Conservation (phyloP, 2,329 filamentous ascomycete genomes). For the Bipolaris bicolor region DNA sequence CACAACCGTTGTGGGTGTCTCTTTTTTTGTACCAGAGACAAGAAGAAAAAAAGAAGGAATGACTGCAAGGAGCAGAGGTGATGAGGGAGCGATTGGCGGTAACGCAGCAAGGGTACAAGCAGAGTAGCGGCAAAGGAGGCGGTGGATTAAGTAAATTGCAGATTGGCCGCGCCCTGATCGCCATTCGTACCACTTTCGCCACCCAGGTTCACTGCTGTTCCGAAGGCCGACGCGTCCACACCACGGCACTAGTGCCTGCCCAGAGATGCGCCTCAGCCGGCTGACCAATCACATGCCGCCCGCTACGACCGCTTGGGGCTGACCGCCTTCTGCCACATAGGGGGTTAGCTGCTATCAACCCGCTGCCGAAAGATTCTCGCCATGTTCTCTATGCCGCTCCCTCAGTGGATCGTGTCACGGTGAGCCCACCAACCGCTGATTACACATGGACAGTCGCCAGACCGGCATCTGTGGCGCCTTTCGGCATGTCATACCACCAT, state of each 20-base stretch:
- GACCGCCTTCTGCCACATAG: slow-evolving; percentile 30
- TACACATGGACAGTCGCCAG: slow-evolving; percentile 8
- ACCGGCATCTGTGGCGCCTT: neutral
- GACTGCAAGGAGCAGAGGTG: slow-evolving; percentile 23
- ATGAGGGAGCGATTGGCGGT: slow-evolving; percentile 15
- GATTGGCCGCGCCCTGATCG: slow-evolving; percentile 33
- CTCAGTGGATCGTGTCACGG: slow-evolving; percentile 28
- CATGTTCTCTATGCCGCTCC: slow-evolving; percentile 4
- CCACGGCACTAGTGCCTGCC: slow-evolving; percentile 23
- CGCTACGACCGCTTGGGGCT: slow-evolving; percentile 17
- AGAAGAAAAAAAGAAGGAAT: slow-evolving; percentile 6
- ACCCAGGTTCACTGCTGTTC: slow-evolving; percentile 29
- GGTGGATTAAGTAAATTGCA: slow-evolving; percentile 33
- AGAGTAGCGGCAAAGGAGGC: slow-evolving; percentile 32
- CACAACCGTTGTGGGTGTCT: slow-evolving; percentile 1
- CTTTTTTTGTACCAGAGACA: neutral
- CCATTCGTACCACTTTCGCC: slow-evolving; percentile 37
- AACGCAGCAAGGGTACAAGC: slow-evolving; percentile 24
- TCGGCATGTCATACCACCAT: slow-evolving; percentile 5
- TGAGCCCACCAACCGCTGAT: slow-evolving; percentile 27
- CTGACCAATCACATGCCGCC: slow-evolving; percentile 20
- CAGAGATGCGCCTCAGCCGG: slow-evolving; percentile 4
- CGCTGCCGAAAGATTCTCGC: neutral
- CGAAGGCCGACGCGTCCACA: slow-evolving; percentile 16
- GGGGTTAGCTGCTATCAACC: slow-evolving; percentile 24